A percentile compares a stretch with the other conserved stretches of the same genome.
These are phyloP conservation scores for Rhodocollybia butyracea DNA, from an alignment of 768 basidiomycete genomes.

Conservation along the genomic window DNA sequence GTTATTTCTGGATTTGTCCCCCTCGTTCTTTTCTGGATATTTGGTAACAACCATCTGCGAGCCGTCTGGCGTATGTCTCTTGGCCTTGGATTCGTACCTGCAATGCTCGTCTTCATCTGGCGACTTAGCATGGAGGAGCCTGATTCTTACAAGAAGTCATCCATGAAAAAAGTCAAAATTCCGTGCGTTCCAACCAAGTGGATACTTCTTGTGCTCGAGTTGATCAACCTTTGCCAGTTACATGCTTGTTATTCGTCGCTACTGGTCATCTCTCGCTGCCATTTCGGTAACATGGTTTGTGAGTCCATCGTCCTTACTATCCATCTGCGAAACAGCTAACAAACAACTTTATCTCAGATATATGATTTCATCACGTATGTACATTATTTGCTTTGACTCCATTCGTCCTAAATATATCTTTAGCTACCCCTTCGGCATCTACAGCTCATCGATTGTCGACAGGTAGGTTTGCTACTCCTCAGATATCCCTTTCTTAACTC, in stretches of 20 bases:
- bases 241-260: conserved; percentile 69
- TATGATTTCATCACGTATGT: conserved; percentile 78
- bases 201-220: no score
- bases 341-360: no score
- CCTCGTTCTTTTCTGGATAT: conserved; percentile 89
- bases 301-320: no score
- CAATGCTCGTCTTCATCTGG: conserved; percentile 81
- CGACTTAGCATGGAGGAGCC: conserved; percentile 85
- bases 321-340: no score
- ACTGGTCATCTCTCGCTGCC: conserved; percentile 72
- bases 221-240: no score
- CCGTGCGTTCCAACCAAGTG: no score
- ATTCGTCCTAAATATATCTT: no score
- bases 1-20: conserved; percentile 80
- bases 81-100: conserved; percentile 81
- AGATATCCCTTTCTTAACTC: conserved; percentile 31
- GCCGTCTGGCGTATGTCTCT: conserved; percentile 87
- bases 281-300: conserved; percentile 83
- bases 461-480: conserved; percentile 34
- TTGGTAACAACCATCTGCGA: conserved; percentile 39
- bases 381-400: conserved; percentile 26
- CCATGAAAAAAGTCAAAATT: conserved; percentile 71
- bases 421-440: conserved; percentile 86
- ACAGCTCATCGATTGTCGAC: conserved; percentile 72
- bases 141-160: conserved; percentile 65